Base-by-base conservation (phyloP, 208 protist genomes). In the Acanthamoeba healyi region DNA sequence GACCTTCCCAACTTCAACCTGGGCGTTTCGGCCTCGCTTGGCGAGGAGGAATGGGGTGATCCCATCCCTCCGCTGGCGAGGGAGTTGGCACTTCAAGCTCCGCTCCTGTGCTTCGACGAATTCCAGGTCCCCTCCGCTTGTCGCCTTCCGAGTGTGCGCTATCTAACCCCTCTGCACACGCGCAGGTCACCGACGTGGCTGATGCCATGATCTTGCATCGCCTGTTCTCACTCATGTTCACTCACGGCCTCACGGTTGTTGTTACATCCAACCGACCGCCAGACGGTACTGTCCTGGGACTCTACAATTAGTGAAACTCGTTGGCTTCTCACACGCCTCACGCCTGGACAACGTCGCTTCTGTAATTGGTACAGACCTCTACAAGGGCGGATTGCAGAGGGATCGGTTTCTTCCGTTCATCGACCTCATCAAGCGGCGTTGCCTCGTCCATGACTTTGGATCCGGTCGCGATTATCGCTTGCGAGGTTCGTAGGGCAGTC, bases 361-460 rank as follows among this genome's bases (percentile, higher is more conserved):
- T n/a, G n/a, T 91, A 82, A 34, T 77, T 81, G 97, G 97, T 0
- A 95, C 97, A 29, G 96, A 98, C 26, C 90, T 99, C 14, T 99
- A 99, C 95, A 96, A 98, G 67, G 97, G 97, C 61, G 98, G 98
- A 1, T 95, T 99, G 46, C 99, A 99, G 92, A 95, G 98, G 44
- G 98, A 98, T 26, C 95, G 97, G 1, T 99, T 99, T 96, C 54
- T 99, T 14, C 98, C 98, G 2, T 99, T 99, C 70, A 99, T 99
- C 72, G 97, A 99, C 58, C 94, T 99, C 12, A 92, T 99, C 6
- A 97, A 98, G 70, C 93, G 95, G 82, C 97, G 98, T 87, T 99
- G 97, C 94, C 38, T 97, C 1, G 95, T 98, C 14, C 98, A 99
- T 77, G 95, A 98, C 70, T 97, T 99, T 95, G 96, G 97, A 40